Evolutionary conservation across 441 rosid species (phyloP), one percentile per base, ranked within the genome.

Genomic region (Flueggea neowawraea): DNA sequence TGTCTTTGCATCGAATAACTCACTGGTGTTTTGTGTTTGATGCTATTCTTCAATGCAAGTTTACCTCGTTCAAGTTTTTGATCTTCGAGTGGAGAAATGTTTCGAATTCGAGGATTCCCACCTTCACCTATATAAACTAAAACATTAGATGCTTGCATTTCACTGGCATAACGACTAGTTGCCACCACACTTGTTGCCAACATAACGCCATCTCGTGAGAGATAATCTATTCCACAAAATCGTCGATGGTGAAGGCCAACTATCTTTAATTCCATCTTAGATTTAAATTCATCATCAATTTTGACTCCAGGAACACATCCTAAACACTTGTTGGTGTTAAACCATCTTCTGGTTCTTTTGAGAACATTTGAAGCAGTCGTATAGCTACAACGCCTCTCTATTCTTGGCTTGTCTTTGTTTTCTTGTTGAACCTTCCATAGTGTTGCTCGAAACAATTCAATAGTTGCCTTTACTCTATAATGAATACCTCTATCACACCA

Each of bases 231-330:
- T 57, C 96, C 93, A 14, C 74, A 75, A 51, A 70, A 78, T 49
- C 69, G 72, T 6, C 67, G 91, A 64, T 69, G 82, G 62, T 92
- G 95, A 33, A 87, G 77, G 55, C 95, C 94, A 50, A 89, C 69
- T 13, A 92, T 70, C 71, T 70, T 75, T 28, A 87, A 82, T 75
- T 89, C 96, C 41, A 82, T 76, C 52, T 89, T 69, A 17, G 72
- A 84, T 14, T 75, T 84, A 72, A 86, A 92, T 78, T 86, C 86
- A 64, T 87, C 98, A 11, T 95, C 93, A 56, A 86, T 81, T 65
- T 85, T 87, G 69, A 85, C 75, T 54, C 98, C 96, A 3, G 95
- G 96, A 31, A 91, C 84, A 45, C 72, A 0, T 55, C 98, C 95
- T 32, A 91, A 44, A 10, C 67, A 73, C 41, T 66, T 69, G 10